phyloP scores from a whole-genome alignment of 2,329 filamentous ascomycete species.

The Albifimbria verrucaria region DNA sequence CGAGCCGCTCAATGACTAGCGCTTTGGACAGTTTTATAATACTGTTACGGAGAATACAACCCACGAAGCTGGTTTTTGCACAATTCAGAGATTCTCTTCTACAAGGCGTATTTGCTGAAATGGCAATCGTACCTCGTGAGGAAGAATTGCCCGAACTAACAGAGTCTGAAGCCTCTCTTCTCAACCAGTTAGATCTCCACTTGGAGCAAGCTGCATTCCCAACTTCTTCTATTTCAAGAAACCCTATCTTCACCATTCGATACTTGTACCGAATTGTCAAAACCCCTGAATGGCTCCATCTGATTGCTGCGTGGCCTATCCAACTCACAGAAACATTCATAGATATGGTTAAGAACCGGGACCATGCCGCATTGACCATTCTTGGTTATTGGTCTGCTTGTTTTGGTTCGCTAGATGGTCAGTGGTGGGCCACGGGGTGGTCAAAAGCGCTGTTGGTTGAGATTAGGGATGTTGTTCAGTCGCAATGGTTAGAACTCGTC shows the following conservation, averaged over 20 bases:
- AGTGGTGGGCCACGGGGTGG: constrained; percentile 14
- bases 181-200: neutral
- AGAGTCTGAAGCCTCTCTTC: neutral
- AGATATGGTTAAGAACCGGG: constrained; percentile 1
- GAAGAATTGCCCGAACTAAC: neutral
- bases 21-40: neutral
- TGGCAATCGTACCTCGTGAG: neutral
- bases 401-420: constrained; percentile 5
- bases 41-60: neutral
- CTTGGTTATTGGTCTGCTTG: constrained; percentile 10
- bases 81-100: neutral
- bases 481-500: constrained; percentile 3
- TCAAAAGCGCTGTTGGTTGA: constrained; percentile 6
- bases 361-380: constrained; percentile 6
- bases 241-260: neutral
- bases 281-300: constrained; percentile 4
- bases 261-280: constrained; percentile 6
- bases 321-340: constrained; percentile 7
- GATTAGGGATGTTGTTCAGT: constrained; percentile 4
- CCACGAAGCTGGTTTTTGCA: neutral
- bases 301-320: constrained; percentile 10
- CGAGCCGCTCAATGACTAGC: neutral
- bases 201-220: neutral
- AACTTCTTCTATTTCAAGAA: neutral
- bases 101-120: neutral